Percentiles rank a stretch among this genome's conserved stretches.
These are phyloP conservation scores for Triangularia verruculosa DNA, from an alignment of 2,329 filamentous ascomycete genomes.

Conservation along the genomic window DNA sequence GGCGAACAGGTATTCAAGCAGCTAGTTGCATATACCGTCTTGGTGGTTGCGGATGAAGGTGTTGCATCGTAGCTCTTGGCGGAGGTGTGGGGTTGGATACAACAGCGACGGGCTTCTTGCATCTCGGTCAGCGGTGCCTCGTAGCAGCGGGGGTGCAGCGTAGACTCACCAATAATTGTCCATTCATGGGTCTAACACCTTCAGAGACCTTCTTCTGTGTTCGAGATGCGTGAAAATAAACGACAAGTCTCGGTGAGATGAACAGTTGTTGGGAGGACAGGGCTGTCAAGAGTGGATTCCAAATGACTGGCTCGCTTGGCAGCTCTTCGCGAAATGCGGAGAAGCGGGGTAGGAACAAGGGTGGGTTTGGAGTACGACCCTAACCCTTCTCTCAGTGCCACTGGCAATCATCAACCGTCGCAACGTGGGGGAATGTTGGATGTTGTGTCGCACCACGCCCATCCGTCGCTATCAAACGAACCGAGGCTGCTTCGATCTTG, in stretches of 20 bases:
- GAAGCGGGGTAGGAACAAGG: conserved; percentile 1
- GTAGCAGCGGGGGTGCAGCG: not conserved
- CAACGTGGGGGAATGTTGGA: conserved; percentile 1
- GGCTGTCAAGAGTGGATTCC: not conserved
- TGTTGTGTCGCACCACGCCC: not conserved
- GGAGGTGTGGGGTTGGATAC: not conserved
- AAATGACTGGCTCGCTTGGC: not conserved
- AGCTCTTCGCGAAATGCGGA: not conserved
- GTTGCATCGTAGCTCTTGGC: not conserved
- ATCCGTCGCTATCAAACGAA: not conserved
- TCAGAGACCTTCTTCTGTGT: not conserved
- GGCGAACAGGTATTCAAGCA: no score
- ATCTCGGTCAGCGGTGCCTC: not conserved
- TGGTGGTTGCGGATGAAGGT: not conserved
- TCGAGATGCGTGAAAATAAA: not conserved
- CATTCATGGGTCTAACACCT: not conserved
- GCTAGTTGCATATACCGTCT: no score
- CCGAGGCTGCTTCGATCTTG: not conserved
- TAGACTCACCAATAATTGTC: not conserved
- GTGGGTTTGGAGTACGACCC: not conserved
- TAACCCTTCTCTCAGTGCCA: not conserved
- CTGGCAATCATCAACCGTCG: not conserved
- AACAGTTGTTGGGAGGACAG: not conserved
- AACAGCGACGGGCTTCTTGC: not conserved
- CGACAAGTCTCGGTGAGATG: not conserved